Conservation (phyloP, 2,329 filamentous ascomycete genomes). For the Teratosphaeria gauchensis region DNA sequence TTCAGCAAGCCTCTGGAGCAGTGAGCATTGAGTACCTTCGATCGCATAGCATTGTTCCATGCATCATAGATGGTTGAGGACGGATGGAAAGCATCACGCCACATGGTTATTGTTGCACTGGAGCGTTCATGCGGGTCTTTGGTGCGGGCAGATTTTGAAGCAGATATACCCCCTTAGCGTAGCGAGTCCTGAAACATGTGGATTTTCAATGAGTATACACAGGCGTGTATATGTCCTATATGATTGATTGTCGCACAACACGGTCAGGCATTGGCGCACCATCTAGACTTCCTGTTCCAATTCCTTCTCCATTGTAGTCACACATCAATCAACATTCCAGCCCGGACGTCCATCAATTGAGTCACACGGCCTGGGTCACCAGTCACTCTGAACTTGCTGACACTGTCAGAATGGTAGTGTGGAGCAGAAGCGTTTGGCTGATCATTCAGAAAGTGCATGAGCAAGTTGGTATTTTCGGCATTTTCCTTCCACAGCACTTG, state of each 20-base stretch:
- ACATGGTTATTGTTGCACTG: not conserved
- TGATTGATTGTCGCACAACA: too few relatives aligned
- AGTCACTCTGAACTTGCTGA: not conserved
- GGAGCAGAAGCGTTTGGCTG: not conserved
- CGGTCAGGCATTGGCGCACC: too few relatives aligned
- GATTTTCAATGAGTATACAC: not conserved
- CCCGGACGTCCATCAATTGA: not conserved
- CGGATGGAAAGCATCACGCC: not conserved
- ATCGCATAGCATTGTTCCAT: not conserved
- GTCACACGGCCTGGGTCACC: not conserved
- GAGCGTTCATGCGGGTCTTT: not conserved
- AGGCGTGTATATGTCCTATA: too few relatives aligned
- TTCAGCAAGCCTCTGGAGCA: not conserved
- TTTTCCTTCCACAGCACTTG: not conserved
- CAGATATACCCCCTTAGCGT: constrained; percentile 2
- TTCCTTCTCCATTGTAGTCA: too few relatives aligned
- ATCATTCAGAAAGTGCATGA: not conserved
- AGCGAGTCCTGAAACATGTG: not conserved
- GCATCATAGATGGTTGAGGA: not conserved
- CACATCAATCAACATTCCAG: not conserved
- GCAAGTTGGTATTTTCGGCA: not conserved
- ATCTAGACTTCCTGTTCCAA: too few relatives aligned
- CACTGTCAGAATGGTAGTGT: not conserved
- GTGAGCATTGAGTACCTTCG: not conserved
- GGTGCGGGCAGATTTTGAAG: not conserved